These are phyloP conservation scores for Kwoniella pini DNA, from an alignment of 768 basidiomycete genomes.

Conservation along the genomic window DNA sequence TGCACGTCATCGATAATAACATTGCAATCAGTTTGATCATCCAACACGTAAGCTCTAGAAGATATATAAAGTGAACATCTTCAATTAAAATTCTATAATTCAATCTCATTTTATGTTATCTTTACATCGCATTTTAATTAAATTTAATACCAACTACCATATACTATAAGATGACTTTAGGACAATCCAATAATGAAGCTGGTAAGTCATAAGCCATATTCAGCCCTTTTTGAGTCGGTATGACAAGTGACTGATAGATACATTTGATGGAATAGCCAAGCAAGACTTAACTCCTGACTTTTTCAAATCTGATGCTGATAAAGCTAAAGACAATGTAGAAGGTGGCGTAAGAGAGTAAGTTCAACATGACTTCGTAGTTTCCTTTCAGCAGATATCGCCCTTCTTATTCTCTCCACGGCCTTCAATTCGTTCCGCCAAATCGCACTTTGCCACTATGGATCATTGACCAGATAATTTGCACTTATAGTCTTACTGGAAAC, in stretches of 20 bases:
- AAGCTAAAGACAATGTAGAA: conserved; percentile 15
- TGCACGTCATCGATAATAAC: conserved; percentile 1
- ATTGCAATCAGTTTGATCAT: neutral
- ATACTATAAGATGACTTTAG: conserved; percentile 16
- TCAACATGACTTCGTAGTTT: neutral
- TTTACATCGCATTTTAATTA: neutral
- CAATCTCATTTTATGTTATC: too few relatives aligned
- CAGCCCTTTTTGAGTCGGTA: neutral
- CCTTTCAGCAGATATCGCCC: neutral
- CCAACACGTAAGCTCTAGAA: neutral
- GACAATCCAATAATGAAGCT: conserved; percentile 19
- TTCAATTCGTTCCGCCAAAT: neutral
- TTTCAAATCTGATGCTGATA: conserved; percentile 24
- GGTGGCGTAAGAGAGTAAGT: conserved; percentile 21
- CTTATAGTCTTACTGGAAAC: conserved; percentile 16
- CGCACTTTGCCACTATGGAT: neutral
- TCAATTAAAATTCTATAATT: too few relatives aligned
- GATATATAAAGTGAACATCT: conserved; percentile 1
- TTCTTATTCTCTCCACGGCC: neutral
- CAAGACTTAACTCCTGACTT: conserved; percentile 23
- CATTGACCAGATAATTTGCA: neutral
- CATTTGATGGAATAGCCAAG: conserved; percentile 7
- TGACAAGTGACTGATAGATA: neutral
- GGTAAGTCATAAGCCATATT: conserved; percentile 10
- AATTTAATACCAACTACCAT: neutral